Base-by-base conservation (phyloP, 2,329 filamentous ascomycete genomes). In the Ramularia endophylla region DNA sequence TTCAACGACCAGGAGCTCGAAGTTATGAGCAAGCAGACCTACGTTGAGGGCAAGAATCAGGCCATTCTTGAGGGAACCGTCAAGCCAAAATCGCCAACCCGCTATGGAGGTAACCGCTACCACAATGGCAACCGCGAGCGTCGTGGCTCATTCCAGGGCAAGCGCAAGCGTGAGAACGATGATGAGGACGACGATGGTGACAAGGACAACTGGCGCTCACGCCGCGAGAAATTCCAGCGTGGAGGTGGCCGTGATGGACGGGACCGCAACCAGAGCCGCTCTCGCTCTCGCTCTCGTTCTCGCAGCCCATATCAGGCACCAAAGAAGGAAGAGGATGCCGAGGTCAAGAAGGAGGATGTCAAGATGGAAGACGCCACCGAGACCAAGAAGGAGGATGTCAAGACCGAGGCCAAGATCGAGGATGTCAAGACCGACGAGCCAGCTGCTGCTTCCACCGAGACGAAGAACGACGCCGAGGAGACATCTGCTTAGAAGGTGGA, bases 1-100 rank as follows among this genome's bases (percentile, higher is more conserved):
- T 98, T 81, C 80, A 81, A 94, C 65, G 88, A 76, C 38, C 74
- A 85, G 52, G 81, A 87, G 25, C 74, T 97, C 38, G 70, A 81
- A 61, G 82, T 92, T 69, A 89, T 87, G 80, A 81, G 80, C 66
- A 98, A 98, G 81, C 78, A 79, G 57, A 84, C 80, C 13, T 98
- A 98, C 65, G 83, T 85, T 52, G 63, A 68, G 41, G 62, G 60
- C 58, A 73, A 73, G 61, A 64, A 63, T 48, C 51, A 67, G 43
- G 65, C 65, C 42, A 71, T 71, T 51, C 59, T 61, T 36, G 63
- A 66, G 6, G 64, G 65, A 39, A 65, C 59, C 45, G 59, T 69
- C 49, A 55, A 62, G 55, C 56, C 60, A 8, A 47, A 43, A 17
- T 48, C 45, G 12, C 53, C 55, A 31, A 59, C 56, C 13, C 55